These are phyloP conservation scores for Sarcodon aspratus DNA, from an alignment of 768 basidiomycete genomes.

Conservation along the genomic window DNA sequence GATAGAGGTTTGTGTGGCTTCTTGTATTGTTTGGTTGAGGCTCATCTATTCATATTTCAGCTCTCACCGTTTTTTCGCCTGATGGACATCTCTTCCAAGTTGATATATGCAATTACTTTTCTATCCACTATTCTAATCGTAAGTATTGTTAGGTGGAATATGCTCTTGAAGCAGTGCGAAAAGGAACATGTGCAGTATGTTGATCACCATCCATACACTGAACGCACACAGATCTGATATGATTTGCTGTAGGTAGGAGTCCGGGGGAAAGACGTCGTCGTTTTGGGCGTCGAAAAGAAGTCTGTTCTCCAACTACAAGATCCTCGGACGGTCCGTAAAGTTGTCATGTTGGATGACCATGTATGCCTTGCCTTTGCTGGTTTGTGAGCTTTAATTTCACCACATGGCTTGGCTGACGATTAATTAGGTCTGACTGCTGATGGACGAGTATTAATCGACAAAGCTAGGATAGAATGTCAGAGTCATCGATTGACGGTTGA, in stretches of 20 bases:
- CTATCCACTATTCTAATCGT: slow-evolving; percentile 6
- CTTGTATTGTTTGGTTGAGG: slow-evolving; percentile 5
- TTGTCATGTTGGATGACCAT: slow-evolving; percentile 98
- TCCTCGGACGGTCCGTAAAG: slow-evolving; percentile 93
- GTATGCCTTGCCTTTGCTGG: slow-evolving; percentile 96
- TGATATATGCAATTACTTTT: slow-evolving; percentile 6
- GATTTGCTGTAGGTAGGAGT: slow-evolving; percentile 69
- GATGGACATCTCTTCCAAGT: slow-evolving; percentile 99
- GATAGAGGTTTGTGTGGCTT: slow-evolving; percentile 65
- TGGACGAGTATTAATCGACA: slow-evolving; percentile 95
- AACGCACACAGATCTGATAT: background rate
- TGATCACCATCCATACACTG: too few species aligned
- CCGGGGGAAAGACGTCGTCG: slow-evolving; percentile 87
- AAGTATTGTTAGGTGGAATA: slow-evolving; percentile 78
- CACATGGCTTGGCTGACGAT: slow-evolving; percentile 2
- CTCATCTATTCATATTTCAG: slow-evolving; percentile 24
- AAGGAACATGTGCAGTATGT: slow-evolving; percentile 92
- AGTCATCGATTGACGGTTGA: slow-evolving; percentile 95
- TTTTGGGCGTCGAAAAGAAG: slow-evolving; percentile 98
- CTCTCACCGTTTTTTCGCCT: slow-evolving; percentile 95
- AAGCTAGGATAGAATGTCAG: slow-evolving; percentile 95
- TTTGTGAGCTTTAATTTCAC: slow-evolving; percentile 23
- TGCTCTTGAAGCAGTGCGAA: slow-evolving; percentile 92
- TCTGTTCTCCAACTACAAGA: slow-evolving; percentile 95
- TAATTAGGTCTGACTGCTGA: slow-evolving; percentile 86